A percentile compares a stretch with the other conserved stretches of the same genome.
phyloP scores from a whole-genome alignment of 805 yeast species.

The Yamadazyma laniorum region DNA sequence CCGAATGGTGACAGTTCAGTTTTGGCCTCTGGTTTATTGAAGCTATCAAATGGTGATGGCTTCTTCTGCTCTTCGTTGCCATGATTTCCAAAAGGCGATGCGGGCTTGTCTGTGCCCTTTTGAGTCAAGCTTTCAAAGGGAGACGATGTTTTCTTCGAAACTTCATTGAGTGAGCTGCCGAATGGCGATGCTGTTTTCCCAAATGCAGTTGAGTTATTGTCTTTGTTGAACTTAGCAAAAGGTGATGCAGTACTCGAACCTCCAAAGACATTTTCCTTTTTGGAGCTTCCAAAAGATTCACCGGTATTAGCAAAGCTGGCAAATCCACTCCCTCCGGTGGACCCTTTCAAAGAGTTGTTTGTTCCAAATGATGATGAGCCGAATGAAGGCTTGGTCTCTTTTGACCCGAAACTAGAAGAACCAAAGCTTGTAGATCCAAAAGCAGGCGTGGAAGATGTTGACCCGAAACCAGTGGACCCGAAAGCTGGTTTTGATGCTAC shows the following conservation, averaged over 20 bases:
- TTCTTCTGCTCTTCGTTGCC: background rate
- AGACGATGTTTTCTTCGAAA: slow-evolving; percentile 1
- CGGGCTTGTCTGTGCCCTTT: background rate
- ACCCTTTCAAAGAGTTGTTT: slow-evolving; percentile 6
- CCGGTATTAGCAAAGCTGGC: slow-evolving; percentile 12
- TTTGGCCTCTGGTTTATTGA: background rate
- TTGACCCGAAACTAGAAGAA: slow-evolving; percentile 2
- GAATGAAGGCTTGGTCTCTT: slow-evolving; percentile 12
- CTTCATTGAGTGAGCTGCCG: slow-evolving; percentile 9
- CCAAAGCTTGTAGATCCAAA: slow-evolving; percentile 16
- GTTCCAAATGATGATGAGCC: slow-evolving; percentile 17
- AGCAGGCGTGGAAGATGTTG: slow-evolving; percentile 2
- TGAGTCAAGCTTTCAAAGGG: slow-evolving; percentile 9
- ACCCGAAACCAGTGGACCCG: slow-evolving; percentile 19
- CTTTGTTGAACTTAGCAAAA: slow-evolving; percentile 2
- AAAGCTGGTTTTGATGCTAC: slow-evolving; percentile 16
- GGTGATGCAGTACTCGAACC: slow-evolving; percentile 1
- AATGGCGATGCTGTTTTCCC: slow-evolving; percentile 17
- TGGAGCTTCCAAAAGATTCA: slow-evolving; percentile 2
- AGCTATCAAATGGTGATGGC: background rate
- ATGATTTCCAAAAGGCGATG: slow-evolving; percentile 1
- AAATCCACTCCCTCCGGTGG: slow-evolving; percentile 15
- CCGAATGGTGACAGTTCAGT: background rate
- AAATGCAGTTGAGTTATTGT: slow-evolving; percentile 1
- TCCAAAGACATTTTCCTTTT: slow-evolving; percentile 8